Base-by-base conservation (phyloP, 306 rosid genomes). In the Nissolia schottii region DNA sequence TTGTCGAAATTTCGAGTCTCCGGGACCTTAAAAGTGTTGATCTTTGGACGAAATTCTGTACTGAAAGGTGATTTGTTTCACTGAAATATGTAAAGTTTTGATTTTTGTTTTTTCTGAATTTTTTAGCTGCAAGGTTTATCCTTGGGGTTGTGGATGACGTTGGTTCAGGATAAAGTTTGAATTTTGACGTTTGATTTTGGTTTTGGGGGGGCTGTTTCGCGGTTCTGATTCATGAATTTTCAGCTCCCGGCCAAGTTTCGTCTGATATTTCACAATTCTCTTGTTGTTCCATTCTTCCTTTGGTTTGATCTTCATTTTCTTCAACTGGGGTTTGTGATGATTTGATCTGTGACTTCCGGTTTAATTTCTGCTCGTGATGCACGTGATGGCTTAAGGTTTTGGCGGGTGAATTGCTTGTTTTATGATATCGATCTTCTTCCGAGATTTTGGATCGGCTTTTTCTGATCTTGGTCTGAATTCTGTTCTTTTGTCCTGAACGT, bases 21-120 rank as follows among this genome's bases (percentile, higher is more conserved):
- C 41, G 51, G 70, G 61, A n/a, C n/a, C 10, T 60, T 41, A 15
- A 63, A 70, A 80, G 84, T 31, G 76, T 82, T 43, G 37, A 64
- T 70, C 54, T 81, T 85, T 76, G 74, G 28, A 78, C 71, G 50
- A 20, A 27, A 75, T 56, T 62, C 71, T 35, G 64, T 56, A 55
- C 22, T 0, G 15, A 77, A 57, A 87, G 98, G 98, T 88, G 90
- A 84, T 83, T 81, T 70, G 45, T 76, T 49, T 75, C 66, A 4
- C 46, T 53, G 16, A 80, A 56, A 14, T 9, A 61, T 5, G 48
- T 5, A 37, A 77, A 81, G 38, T 81, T 86, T 51, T 24, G 10
- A 16, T 74, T 62, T 34, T 64, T 22, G 7, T 25, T 67, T 50
- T 12, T 41, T 43, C 28, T 9, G 11, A 65, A 20, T 37, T 37